Base-by-base conservation (phyloP, 768 basidiomycete species). In the Lactifluus pinguis region DNA sequence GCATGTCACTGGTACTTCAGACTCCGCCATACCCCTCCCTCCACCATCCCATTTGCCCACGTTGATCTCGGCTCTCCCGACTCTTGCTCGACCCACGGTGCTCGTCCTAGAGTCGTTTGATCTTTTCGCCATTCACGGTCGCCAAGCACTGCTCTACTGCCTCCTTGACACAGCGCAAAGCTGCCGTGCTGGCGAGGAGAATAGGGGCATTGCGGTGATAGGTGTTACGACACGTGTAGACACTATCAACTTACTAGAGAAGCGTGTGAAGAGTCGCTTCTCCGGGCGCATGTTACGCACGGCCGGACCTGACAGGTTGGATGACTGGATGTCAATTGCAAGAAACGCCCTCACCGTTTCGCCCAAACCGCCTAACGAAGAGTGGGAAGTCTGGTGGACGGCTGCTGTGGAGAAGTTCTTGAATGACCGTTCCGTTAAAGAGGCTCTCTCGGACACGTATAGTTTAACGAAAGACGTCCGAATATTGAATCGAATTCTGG, bases 231-330 rank as follows among this genome's bases (percentile, higher is more conserved):
- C 84, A 36, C 84, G 94, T 9, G 80, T 95, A 25, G 94, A 98
- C 68, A 88, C 92, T 17, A 80, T 98, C 61, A 88, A 90, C 64
- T 74, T 89, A 2, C 77, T 99, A 17, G 97, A 99, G 72, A 99
- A 99, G 72, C 81, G 97, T 48, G 97, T 99, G 53, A 97, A 98
- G 73, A 97, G 93, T 65, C 83, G 97, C 3, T 99, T 98, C 74
- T 98, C 95, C 1, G 92, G 94, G 36, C 80, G 97, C 57, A 89
- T 92, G 67, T 78, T 95, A 58, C 83, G 91, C 50, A 85, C 91
- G 6, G 80, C 83, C 0, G 82, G 88, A 14, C 83, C 86, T 2
- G 68, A 74, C 5, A 75, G 74, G 9, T 61, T 84, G 0, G 72
- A 75, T 4, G 73, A 73, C 17, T 88, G 86, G 78, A 69, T 81